These are phyloP conservation scores for Parathielavia hyrcaniae DNA, from an alignment of 495 filamentous ascomycete species.

Conservation along the genomic window DNA sequence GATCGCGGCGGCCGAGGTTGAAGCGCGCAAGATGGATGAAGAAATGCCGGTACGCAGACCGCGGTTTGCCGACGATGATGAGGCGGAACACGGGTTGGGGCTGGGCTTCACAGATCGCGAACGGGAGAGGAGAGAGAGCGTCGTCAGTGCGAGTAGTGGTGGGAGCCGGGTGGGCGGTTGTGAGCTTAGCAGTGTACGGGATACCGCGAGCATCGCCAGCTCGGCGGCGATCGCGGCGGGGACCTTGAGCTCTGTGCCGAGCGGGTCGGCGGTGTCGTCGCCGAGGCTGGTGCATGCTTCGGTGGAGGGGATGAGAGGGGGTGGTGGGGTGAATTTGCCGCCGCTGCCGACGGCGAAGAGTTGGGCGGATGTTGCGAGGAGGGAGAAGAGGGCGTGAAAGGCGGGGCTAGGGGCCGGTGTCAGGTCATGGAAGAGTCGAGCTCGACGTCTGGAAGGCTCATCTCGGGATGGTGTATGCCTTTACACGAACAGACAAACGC, in stretches of 20 bases:
- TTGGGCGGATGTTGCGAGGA: conserved; percentile 32
- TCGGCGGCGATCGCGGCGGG: conserved; percentile 5
- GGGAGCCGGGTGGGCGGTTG: not conserved
- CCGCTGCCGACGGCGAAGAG: conserved; percentile 30
- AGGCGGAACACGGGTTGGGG: conserved; percentile 13
- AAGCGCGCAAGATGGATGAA: not conserved
- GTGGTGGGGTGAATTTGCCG: conserved; percentile 17
- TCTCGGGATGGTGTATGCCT: no score
- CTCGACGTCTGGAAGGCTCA: no score
- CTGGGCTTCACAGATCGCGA: conserved; percentile 19
- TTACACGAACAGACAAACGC: no score
- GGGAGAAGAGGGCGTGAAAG: conserved; percentile 3
- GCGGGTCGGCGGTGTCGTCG: conserved; percentile 25
- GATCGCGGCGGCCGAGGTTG: not conserved
- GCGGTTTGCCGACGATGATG: not conserved
- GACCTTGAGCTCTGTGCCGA: conserved; percentile 17
- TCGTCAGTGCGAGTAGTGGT: not conserved
- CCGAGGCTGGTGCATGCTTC: conserved; percentile 18
- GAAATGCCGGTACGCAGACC: not conserved
- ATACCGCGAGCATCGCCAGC: conserved; percentile 21
- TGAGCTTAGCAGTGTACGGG: conserved; percentile 8
- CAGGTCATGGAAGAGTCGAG: not conserved
- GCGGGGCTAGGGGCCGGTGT: not conserved
- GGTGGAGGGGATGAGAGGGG: conserved; percentile 8
- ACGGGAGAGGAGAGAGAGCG: conserved; percentile 18